These are phyloP conservation scores for Calocybe gangraenosa DNA, from an alignment of 768 basidiomycete genomes.

Conservation along the genomic window DNA sequence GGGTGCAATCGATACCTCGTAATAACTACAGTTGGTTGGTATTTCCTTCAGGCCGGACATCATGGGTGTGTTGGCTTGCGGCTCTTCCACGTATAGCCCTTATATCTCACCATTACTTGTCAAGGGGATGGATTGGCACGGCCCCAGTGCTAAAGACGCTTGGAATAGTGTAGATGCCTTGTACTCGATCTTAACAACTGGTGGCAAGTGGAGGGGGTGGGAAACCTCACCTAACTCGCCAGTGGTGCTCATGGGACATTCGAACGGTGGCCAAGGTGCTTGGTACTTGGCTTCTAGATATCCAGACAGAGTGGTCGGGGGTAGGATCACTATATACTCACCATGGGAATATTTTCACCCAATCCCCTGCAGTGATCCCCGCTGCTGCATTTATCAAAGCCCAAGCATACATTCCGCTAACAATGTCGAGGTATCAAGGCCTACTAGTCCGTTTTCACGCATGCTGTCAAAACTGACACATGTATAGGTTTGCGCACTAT, in stretches of 20 bases:
- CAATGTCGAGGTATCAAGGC: slow-evolving; percentile 49
- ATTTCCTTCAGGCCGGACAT: slow-evolving; percentile 76
- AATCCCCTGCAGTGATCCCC: slow-evolving; percentile 50
- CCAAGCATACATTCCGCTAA: slow-evolving; percentile 77
- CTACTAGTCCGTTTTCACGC: neutral
- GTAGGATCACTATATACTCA: slow-evolving; percentile 26
- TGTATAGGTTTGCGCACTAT: slow-evolving; percentile 63
- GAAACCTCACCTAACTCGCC: slow-evolving; percentile 31
- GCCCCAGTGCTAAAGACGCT: slow-evolving; percentile 69
- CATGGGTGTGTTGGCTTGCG: slow-evolving; percentile 56
- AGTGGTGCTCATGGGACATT: slow-evolving; percentile 81
- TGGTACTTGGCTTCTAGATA: slow-evolving; percentile 77
- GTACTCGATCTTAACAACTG: slow-evolving; percentile 34
- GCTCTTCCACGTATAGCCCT: neutral
- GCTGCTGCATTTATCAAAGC: slow-evolving; percentile 86
- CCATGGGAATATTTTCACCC: neutral
- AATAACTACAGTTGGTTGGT: slow-evolving; percentile 69
- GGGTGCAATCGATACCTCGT: slow-evolving; percentile 58
- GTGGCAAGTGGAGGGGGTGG: slow-evolving; percentile 37
- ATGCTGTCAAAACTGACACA: neutral
- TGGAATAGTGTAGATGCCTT: slow-evolving; percentile 63
- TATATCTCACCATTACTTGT: neutral
- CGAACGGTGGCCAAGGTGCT: slow-evolving; percentile 89
- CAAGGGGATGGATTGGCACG: slow-evolving; percentile 92
- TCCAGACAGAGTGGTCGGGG: slow-evolving; percentile 70